phyloP scores from a whole-genome alignment of 2,329 filamentous ascomycete species.

The Tolypocladium pustulatum region DNA sequence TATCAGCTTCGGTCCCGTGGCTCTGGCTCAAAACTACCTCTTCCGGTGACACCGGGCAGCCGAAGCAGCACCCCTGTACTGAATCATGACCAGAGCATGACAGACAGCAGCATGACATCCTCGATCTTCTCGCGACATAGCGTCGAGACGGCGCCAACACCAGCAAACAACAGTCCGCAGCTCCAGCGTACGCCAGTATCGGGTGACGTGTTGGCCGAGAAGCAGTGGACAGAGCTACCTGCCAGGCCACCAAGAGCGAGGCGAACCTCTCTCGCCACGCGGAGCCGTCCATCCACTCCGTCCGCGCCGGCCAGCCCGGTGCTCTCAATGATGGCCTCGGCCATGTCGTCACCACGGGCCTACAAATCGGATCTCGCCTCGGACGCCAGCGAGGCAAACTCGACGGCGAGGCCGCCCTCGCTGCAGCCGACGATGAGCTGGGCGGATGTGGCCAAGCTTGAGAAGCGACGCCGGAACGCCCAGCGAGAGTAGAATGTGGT shows the following conservation, averaged over 20 bases:
- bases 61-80: constrained; percentile 24
- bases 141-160: constrained; percentile 21
- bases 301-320: constrained; percentile 11
- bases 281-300: background rate
- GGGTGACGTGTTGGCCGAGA: constrained; percentile 5
- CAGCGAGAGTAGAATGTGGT: background rate
- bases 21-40: constrained; percentile 27
- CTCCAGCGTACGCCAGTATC: constrained; percentile 8
- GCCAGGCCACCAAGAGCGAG: constrained; percentile 1
- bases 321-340: constrained; percentile 16
- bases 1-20: constrained; percentile 22
- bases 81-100: constrained; percentile 24
- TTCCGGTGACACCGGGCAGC: constrained; percentile 24
- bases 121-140: constrained; percentile 29
- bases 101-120: constrained; percentile 32
- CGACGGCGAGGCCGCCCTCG: constrained; percentile 15
- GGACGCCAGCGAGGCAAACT: constrained; percentile 7
- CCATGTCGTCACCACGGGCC: constrained; percentile 19
- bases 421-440: constrained; percentile 26
- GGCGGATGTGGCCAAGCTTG: constrained; percentile 27
- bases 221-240: constrained; percentile 15
- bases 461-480: constrained; percentile 4
- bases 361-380: constrained; percentile 4
- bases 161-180: constrained; percentile 18
- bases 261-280: background rate